Evolutionary conservation across 1,284 basidiomycete species (phyloP).

Genomic region (Rhodotorula mucilaginosa): DNA sequence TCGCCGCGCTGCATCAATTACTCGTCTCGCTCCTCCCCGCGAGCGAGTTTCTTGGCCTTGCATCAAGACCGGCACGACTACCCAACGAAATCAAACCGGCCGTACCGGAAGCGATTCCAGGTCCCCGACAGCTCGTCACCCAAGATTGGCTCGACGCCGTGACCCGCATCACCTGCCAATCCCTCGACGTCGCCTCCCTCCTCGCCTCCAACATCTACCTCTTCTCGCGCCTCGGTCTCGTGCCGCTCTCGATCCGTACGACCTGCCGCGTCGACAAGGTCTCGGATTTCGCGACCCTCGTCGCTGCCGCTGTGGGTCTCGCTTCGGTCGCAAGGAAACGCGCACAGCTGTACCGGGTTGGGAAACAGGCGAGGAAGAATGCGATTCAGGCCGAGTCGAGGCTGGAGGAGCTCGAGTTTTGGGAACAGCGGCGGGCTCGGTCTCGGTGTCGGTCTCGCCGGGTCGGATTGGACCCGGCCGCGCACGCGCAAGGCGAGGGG

Average conservation of each 20-base stretch:
- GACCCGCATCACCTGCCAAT: neutral
- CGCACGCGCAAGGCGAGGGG: neutral
- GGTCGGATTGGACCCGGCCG: no score
- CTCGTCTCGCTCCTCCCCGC: neutral
- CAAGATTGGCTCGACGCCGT: neutral
- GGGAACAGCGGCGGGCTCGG: neutral
- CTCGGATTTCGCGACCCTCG: slow-evolving; percentile 12
- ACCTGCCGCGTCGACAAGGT: slow-evolving; percentile 12
- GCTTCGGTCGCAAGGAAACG: neutral
- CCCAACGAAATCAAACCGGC: neutral
- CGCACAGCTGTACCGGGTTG: neutral
- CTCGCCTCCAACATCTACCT: slow-evolving; percentile 31
- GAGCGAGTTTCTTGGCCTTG: neutral
- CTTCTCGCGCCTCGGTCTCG: slow-evolving; percentile 10
- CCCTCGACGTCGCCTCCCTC: slow-evolving; percentile 16
- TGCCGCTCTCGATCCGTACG: neutral
- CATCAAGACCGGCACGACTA: neutral
- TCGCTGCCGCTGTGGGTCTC: slow-evolving; percentile 2
- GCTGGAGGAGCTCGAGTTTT: slow-evolving; percentile 27
- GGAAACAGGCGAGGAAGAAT: neutral
- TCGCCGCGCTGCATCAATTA: slow-evolving; percentile 17
- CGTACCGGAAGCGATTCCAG: neutral
- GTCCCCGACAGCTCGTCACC: neutral
- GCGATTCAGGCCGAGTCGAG: slow-evolving; percentile 9
- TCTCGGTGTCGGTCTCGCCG: no score